Evolutionary conservation across 2,329 filamentous ascomycete species (phyloP).

Genomic region (Leptodontidium sp.): DNA sequence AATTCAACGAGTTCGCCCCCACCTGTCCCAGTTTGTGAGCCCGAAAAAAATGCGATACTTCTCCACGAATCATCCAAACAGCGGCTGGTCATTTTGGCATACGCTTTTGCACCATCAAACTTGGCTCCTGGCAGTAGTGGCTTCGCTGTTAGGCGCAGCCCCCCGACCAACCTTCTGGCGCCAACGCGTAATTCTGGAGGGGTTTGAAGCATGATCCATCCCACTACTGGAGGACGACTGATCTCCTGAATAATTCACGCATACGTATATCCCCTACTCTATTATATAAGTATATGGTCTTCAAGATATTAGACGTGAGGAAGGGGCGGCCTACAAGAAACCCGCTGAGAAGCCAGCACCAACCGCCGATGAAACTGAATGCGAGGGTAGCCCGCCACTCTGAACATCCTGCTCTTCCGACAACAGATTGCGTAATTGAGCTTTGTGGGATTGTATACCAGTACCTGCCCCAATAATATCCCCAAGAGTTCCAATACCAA

Average conservation of each 20-base stretch:
- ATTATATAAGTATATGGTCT: constrained; percentile 1
- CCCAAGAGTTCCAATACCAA: constrained; percentile 6
- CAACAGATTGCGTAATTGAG: constrained; percentile 2
- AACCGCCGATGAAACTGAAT: constrained; percentile 5
- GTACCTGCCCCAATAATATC: constrained; percentile 4
- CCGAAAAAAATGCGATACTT: neutral
- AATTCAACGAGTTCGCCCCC: constrained; percentile 2
- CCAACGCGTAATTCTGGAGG: neutral
- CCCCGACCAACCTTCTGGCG: neutral
- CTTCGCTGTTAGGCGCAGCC: neutral
- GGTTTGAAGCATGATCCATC: neutral
- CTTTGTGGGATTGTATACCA: constrained; percentile 3
- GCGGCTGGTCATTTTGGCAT: neutral
- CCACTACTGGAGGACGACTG: neutral
- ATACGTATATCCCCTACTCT: neutral
- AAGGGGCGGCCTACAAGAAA: neutral
- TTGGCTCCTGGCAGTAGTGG: neutral
- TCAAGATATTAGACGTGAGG: neutral
- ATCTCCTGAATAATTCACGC: constrained; percentile 1
- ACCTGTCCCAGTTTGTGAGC: neutral
- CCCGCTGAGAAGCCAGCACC: neutral
- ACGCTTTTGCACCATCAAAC: constrained; percentile 3
- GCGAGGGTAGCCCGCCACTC: constrained; percentile 1
- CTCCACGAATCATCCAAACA: constrained; percentile 1
- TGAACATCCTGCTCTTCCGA: neutral